phyloP scores from a whole-genome alignment of 345 rosid species.

The Sisymbrium irio region DNA sequence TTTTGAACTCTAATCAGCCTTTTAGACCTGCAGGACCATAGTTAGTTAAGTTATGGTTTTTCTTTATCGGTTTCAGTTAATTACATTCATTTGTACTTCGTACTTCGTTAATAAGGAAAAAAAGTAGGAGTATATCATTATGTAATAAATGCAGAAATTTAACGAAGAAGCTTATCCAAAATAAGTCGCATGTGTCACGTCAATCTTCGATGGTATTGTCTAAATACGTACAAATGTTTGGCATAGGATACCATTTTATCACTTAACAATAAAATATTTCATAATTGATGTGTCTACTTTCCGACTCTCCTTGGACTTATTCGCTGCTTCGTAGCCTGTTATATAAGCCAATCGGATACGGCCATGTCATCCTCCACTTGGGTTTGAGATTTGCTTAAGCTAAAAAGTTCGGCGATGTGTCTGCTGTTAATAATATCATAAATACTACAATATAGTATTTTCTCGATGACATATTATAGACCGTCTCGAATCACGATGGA shows the following conservation, averaged over 20 bases:
- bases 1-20: slow-evolving; percentile 5
- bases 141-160: neutral
- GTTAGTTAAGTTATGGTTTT: too few relatives aligned
- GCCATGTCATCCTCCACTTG: slow-evolving; percentile 28
- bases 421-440: too few relatives aligned
- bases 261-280: slow-evolving; percentile 17
- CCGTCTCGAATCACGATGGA: too few relatives aligned
- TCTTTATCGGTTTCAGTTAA: neutral
- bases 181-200: slow-evolving; percentile 21
- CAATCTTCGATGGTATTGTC: slow-evolving; percentile 25
- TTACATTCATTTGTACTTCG: neutral
- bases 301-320: slow-evolving; percentile 14
- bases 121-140: too few relatives aligned
- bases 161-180: slow-evolving; percentile 22
- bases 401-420: too few relatives aligned
- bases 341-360: neutral
- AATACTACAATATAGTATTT: too few relatives aligned
- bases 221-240: slow-evolving; percentile 32
- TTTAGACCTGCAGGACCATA: neutral
- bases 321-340: neutral
- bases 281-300: slow-evolving; percentile 25
- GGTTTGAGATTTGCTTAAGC: neutral
- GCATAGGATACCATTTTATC: slow-evolving; percentile 38
- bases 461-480: too few relatives aligned
- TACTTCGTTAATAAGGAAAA: too few relatives aligned